Evolutionary conservation across 345 rosid genomes (phyloP), one percentile per base, ranked within the genome.

Genomic region (Salix brachista): DNA sequence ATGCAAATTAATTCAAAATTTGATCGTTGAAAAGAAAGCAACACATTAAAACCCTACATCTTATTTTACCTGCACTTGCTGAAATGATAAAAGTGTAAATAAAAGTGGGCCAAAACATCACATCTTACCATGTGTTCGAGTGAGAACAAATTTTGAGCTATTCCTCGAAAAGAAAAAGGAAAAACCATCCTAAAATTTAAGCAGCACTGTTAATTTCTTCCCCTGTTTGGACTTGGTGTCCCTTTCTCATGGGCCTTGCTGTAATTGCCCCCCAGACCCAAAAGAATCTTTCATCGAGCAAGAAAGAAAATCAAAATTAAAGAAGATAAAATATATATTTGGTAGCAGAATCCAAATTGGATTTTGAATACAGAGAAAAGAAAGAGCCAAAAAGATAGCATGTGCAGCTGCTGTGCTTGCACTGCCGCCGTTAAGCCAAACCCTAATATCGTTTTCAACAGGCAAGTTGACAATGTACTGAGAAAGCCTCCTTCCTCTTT

Each of bases 371-470:
- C 19, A 7, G 1, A 30, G 72, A 54, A 50, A 41, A 41, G 13
- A 41, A 16, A 62, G 18, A 46, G 69, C 52, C 72, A 70, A 65
- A 69, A 2, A 11, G 34, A 21, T 39, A 17, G 76, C 78, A 74
- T 78, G 81, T 65, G 75, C 78, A 30, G 70, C 48, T 28, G 74
- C 83, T 6, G 4, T 34, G 4, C 10, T 5, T 1, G 12, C 54
- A 4, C 13, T 7, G 11, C 12, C 17, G 50, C 80, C 28, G 39
- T 56, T n/a, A 41, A 75, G 60, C 21, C 48, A 4, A 41, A 28
- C 52, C 2, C 65, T 8, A 3, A 42, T 44, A 25, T 76, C 70
- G 60, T 66, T 77, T 64, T 70, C 76, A 16, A 11, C 17, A 46
- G 17, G 17, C 50, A 46, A 46, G 12, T 10, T 41, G 44, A 41